Percentiles rank a stretch among this genome's conserved stretches.
phyloP scores from a whole-genome alignment of 2,329 filamentous ascomycete species.

The Phyllosticta citribraziliensis region DNA sequence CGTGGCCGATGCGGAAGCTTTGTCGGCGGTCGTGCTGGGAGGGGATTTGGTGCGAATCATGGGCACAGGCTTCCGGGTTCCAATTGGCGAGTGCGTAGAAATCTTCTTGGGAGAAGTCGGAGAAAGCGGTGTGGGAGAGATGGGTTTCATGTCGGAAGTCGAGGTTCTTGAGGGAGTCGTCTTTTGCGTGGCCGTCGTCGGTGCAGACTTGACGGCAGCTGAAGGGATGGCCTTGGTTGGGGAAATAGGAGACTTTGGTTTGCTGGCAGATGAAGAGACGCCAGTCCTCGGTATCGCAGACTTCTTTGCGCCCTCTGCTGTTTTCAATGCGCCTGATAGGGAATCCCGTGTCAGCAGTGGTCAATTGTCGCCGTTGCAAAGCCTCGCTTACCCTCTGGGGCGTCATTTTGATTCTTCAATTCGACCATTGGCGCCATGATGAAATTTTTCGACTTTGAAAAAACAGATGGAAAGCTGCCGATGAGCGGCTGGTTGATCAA shows the following conservation, averaged over 20 bases:
- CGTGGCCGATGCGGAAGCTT: not conserved
- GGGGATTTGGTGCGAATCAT: conserved; percentile 13
- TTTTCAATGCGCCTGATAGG: conserved; percentile 23
- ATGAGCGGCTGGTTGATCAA: not conserved
- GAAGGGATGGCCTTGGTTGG: conserved; percentile 18
- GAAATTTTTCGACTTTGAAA: not conserved
- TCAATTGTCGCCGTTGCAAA: conserved; percentile 6
- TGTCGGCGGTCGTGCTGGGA: not conserved
- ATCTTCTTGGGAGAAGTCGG: not conserved
- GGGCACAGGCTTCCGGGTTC: conserved; percentile 14
- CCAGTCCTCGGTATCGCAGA: conserved; percentile 15
- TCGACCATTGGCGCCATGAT: conserved; percentile 21
- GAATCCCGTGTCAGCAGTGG: conserved; percentile 8
- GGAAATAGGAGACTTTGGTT: conserved; percentile 11
- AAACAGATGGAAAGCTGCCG: not conserved
- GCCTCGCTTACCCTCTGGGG: conserved; percentile 28
- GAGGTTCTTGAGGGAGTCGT: not conserved
- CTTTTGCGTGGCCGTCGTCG: not conserved
- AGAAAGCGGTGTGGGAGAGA: not conserved
- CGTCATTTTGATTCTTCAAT: conserved; percentile 33
- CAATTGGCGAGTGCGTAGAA: conserved; percentile 17
- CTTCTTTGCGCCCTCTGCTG: conserved; percentile 18
- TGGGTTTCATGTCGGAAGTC: not conserved
- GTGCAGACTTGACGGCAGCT: conserved; percentile 10
- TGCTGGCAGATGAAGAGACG: not conserved